Conservation (phyloP, 495 filamentous ascomycete genomes). For the Penicillium daleae region DNA sequence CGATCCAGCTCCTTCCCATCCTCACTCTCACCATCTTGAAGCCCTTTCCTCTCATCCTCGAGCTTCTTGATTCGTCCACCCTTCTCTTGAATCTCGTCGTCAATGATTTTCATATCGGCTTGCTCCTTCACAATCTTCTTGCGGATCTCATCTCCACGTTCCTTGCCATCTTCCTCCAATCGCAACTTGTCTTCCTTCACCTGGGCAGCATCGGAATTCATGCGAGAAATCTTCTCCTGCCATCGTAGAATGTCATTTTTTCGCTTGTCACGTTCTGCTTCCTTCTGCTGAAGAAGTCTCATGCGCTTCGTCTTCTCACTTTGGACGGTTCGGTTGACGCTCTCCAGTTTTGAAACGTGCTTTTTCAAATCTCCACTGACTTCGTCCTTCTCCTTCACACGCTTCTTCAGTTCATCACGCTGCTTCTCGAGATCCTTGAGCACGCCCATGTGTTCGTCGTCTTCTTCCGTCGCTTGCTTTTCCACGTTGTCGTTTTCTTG, state of each 20-base stretch:
- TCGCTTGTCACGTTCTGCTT: constrained; percentile 63
- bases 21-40: constrained; percentile 52
- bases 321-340: constrained; percentile 81
- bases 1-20: constrained; percentile 53
- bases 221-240: constrained; percentile 56
- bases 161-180: constrained; percentile 47
- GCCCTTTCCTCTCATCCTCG: constrained; percentile 59
- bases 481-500: constrained; percentile 77
- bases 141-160: constrained; percentile 53
- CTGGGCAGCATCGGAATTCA: constrained; percentile 51
- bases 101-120: constrained; percentile 56
- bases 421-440: constrained; percentile 63
- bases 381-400: constrained; percentile 48
- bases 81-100: constrained; percentile 65
- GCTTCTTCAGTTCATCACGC: constrained; percentile 72
- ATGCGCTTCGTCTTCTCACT: constrained; percentile 80
- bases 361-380: constrained; percentile 30
- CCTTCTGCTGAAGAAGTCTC: constrained; percentile 62
- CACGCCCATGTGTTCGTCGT: constrained; percentile 73
- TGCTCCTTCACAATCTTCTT: constrained; percentile 57
- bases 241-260: constrained; percentile 63
- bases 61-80: constrained; percentile 64
- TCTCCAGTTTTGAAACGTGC: constrained; percentile 78
- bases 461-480: constrained; percentile 60
- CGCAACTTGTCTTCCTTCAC: constrained; percentile 52